Evolutionary conservation across 1,284 basidiomycete species (phyloP).

Genomic region (Fistulinella staudtii): DNA sequence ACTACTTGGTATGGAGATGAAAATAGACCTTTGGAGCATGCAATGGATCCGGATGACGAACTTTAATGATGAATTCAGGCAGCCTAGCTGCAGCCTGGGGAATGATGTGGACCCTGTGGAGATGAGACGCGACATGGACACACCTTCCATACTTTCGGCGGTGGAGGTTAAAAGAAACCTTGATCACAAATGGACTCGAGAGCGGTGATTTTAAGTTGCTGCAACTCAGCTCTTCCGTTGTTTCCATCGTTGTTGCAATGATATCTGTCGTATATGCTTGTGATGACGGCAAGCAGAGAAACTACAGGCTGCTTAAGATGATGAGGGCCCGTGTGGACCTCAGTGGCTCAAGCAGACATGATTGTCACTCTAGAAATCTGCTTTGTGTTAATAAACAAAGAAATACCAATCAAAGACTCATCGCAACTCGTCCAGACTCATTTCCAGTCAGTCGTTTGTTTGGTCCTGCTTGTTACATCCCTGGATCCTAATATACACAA

Average conservation of each 20-base stretch:
- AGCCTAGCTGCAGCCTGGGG: constrained; percentile 59
- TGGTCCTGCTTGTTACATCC: constrained; percentile 16
- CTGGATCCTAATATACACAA: constrained; percentile 21
- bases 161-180: constrained; percentile 65
- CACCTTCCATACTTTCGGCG: constrained; percentile 80
- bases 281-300: constrained; percentile 18
- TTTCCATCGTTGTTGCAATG: constrained; percentile 49
- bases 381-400: constrained; percentile 10
- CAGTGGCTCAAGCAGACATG: constrained; percentile 71
- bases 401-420: constrained; percentile 2
- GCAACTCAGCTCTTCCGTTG: constrained; percentile 65
- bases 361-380: constrained; percentile 17
- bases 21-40: constrained; percentile 56
- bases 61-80: constrained; percentile 69
- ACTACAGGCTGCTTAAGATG: constrained; percentile 38
- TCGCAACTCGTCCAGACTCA: constrained; percentile 14
- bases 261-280: constrained; percentile 5
- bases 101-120: constrained; percentile 9
- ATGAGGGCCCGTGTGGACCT: constrained; percentile 64
- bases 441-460: constrained; percentile 15
- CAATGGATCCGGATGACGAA: constrained; percentile 56
- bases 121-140: constrained; percentile 11
- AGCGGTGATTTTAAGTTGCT: constrained; percentile 70
- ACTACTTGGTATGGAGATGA: constrained; percentile 64
- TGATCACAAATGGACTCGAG: constrained; percentile 74